A percentile compares a stretch with the other conserved stretches of the same genome.
Evolutionary conservation across 169 alveolate species (phyloP).

Genomic region (Eimeria praecox): DNA sequence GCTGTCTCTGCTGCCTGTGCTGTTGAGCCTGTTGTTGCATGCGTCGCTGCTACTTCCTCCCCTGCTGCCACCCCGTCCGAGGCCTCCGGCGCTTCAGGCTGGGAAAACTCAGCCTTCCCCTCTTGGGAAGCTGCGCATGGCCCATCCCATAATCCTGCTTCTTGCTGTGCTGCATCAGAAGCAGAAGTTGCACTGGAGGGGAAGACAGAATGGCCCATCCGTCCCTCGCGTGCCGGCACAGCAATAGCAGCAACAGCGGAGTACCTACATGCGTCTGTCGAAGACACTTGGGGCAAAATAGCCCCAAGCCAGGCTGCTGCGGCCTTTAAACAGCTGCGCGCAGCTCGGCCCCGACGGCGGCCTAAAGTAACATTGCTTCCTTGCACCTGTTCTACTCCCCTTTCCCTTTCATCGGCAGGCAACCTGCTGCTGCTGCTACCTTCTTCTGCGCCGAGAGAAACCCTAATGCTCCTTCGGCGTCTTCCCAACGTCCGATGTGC

Average conservation of each 20-base stretch:
- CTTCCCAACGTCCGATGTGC: background rate
- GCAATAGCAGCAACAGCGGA: constrained; percentile 65
- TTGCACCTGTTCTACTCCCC: background rate
- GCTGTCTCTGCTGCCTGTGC: background rate
- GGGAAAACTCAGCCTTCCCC: background rate
- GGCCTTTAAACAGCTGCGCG: constrained; percentile 54
- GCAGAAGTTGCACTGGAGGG: background rate
- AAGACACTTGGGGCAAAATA: constrained; percentile 29
- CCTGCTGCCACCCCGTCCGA: constrained; percentile 5
- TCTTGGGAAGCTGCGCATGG: background rate
- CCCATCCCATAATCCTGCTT: background rate
- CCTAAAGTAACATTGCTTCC: background rate
- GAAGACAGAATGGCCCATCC: constrained; percentile 17
- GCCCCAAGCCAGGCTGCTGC: constrained; percentile 69
- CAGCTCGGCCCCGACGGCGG: constrained; percentile 66
- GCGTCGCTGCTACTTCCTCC: background rate
- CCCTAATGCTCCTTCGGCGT: constrained; percentile 29
- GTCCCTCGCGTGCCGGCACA: constrained; percentile 46
- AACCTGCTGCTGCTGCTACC: constrained; percentile 28
- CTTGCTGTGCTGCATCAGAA: constrained; percentile 18
- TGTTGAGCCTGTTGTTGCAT: background rate
- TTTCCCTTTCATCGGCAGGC: background rate
- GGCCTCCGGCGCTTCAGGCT: background rate
- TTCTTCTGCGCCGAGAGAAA: background rate
- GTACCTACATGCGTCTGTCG: constrained; percentile 21